phyloP scores from a whole-genome alignment of 2,329 filamentous ascomycete species.

The Alternaria arbusti region DNA sequence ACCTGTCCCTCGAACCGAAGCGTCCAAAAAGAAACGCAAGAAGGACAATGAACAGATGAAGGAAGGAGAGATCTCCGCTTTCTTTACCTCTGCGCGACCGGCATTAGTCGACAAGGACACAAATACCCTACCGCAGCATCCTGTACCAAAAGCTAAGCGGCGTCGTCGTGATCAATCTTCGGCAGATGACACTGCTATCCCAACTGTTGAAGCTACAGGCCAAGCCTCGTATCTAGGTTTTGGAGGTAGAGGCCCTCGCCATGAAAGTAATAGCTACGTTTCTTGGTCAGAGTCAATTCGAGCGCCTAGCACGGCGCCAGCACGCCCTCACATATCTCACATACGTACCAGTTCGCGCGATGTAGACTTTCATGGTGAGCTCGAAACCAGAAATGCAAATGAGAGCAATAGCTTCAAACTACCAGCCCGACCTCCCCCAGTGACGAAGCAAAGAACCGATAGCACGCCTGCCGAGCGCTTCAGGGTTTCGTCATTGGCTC shows the following conservation, averaged over 20 bases:
- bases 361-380: not conserved
- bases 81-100: conserved; percentile 48
- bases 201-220: conserved; percentile 43
- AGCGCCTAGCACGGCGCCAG: conserved; percentile 21
- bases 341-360: conserved; percentile 9
- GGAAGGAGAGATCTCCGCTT: conserved; percentile 54
- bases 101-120: conserved; percentile 30
- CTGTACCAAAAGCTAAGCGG: conserved; percentile 6
- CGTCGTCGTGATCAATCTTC: conserved; percentile 16
- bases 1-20: conserved; percentile 27
- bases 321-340: not conserved
- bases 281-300: conserved; percentile 53
- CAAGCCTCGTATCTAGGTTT: conserved; percentile 47
- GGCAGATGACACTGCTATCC: conserved; percentile 23
- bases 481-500: conserved; percentile 24
- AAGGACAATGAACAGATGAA: conserved; percentile 40
- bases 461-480: conserved; percentile 15
- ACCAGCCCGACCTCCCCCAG: conserved; percentile 6
- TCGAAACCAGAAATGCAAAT: conserved; percentile 1
- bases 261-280: conserved; percentile 44
- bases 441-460: conserved; percentile 9
- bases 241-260: conserved; percentile 42
- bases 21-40: conserved; percentile 38
- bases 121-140: conserved; percentile 17
- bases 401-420: conserved; percentile 10